Evolutionary conservation across 768 basidiomycete genomes (phyloP), one percentile per base, ranked within the genome.

Genomic region (Boletus rubroflammeus): DNA sequence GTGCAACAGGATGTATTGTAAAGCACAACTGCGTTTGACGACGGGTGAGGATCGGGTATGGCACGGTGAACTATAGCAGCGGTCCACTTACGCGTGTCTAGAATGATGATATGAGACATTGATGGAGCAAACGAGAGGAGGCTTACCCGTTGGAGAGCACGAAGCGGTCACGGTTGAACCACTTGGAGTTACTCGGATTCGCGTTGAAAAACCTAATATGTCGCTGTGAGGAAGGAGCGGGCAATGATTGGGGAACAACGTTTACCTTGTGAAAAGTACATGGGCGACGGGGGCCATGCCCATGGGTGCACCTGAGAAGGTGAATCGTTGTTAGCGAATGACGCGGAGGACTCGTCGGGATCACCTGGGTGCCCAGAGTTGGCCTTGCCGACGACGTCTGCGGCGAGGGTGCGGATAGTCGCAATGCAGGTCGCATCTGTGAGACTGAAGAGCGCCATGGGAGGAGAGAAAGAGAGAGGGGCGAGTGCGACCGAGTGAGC

Each of bases 91-190:
- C 88, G 85, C 89, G 68, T 91, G 90, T 59, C 89, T 90, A 47
- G 15, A 50, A 36, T 13, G 31, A 41, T 45, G 45, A 43, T 58
- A 19, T 67, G 40, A 53, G 49, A 53, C 47, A 55, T 9, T 28
- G 59, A 55, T 13, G 43, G 39, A 41, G 15, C 2, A 15, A 36
- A 31, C 19, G 29, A 46, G 29, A 25, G 53, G 38, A 47, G 21
- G n/a, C 39, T 74, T 72, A 93, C 84, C 93, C 93, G 67, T 96
- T 96, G 60, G 94, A 97, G 61, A 97, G 85, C 56, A 98, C 94
- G 65, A 96, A 98, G 73, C 94, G 87, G 78, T 97, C 94, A 57
- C 95, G 88, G 76, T 95, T 96, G 76, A 88, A 88, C 94, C 93
- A 96, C 72, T 91, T 86, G 39, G 93, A 84, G 76, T 80, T 88